Conservation (phyloP, 225 moss, liverwort and hornwort genomes). For the Marchantia polymorpha region DNA sequence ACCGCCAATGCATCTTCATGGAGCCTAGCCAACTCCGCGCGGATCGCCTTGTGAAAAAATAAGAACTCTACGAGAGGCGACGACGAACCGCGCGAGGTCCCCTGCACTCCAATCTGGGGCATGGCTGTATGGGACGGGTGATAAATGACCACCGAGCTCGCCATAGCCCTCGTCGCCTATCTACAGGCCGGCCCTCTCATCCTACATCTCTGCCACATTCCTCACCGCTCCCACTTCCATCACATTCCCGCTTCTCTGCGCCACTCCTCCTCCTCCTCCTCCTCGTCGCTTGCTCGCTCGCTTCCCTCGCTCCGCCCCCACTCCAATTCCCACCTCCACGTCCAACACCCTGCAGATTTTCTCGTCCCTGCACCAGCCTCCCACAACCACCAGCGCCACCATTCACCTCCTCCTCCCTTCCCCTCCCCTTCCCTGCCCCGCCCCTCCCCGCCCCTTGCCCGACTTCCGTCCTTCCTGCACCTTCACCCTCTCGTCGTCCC, state of each 20-base stretch:
- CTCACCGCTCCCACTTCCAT: neutral
- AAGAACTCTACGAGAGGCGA: conserved; percentile 89
- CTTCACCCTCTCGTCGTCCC: neutral
- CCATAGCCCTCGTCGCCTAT: conserved; percentile 25
- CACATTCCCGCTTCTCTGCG: neutral
- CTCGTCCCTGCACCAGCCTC: neutral
- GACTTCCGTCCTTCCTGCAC: neutral
- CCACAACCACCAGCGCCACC: neutral
- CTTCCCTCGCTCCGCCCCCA: neutral
- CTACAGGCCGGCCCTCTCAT: conserved; percentile 10
- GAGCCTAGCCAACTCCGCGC: conserved; percentile 83
- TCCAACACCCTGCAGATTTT: neutral
- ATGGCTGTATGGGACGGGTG: conserved; percentile 25
- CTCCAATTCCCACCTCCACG: neutral
- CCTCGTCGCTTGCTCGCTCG: too few relatives aligned
- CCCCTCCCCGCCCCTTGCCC: neutral
- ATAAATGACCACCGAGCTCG: conserved; percentile 31
- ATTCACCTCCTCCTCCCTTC: neutral
- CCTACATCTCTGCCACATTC: conserved; percentile 12
- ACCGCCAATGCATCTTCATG: conserved; percentile 85
- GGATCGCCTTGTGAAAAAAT: conserved; percentile 92
- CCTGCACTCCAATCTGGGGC: conserved; percentile 25
- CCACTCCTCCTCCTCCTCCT: neutral
- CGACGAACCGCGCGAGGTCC: conserved; percentile 20
- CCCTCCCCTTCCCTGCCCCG: neutral